Evolutionary conservation across 371 early-diverging fungal species (phyloP), one percentile per base, ranked within the genome.

Genomic region (Lichtheimia ramosa): DNA sequence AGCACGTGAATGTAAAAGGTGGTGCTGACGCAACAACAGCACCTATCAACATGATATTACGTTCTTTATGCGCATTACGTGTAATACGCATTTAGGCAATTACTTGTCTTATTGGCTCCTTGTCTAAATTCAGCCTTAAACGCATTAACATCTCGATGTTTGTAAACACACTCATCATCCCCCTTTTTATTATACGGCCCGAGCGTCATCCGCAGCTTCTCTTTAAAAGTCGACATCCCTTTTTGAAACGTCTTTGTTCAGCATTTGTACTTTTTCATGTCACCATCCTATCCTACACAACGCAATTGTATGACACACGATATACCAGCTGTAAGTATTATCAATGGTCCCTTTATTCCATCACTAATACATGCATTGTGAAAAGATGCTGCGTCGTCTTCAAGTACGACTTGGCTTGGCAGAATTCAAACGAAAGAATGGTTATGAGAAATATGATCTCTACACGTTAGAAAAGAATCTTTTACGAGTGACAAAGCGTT

Each of bases 371-470:
- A 46, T 13, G 0, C 21, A n/a, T 46, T 21, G 4, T n/a, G 16
- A 46, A 46, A 5, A 71, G 71, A 67, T 71, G 49, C 39, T 64
- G 21, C 64, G 56, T 49, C 61, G 68, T 16, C 52, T 61, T 43
- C 64, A 66, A 55, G 62, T 56, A 51, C 67, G 71, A 3, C 61
- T 69, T 16, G 65, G 63, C 8, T 52, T 66, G 10, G 69, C 67
- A 15, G 69, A 67, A 40, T 65, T 75, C 50, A 65, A 75, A 56
- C 58, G 67, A 53, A 61, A 67, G 43, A 54, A 65, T 52, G 74
- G 74, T 21, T 70, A 64, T 43, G 70, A 68, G 51, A 58, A 64
- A 51, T 61, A 63, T 46, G 70, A 70, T 57, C 43, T 74, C 5
- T 49, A 56, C 21, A 68, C 68, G 21, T 50, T 74, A 13, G 74